Percentiles rank a stretch among this genome's conserved stretches.
Conservation (phyloP, 805 yeast genomes). For the Dipodascus geniculatus region DNA sequence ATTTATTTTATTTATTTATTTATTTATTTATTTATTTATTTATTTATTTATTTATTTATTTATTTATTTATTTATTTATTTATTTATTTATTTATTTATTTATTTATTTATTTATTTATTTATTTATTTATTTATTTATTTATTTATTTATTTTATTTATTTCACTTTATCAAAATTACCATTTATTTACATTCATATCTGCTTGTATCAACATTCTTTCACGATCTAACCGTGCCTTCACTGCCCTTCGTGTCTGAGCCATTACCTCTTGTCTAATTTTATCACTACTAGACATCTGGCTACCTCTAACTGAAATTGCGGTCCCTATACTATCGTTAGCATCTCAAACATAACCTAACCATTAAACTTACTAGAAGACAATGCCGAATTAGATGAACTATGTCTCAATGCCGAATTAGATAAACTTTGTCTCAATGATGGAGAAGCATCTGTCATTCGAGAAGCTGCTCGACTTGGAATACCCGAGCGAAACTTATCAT, state of each 20-base stretch:
- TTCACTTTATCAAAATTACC: no score
- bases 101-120: not conserved
- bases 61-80: not conserved
- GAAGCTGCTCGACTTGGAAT: not conserved
- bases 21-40: not conserved
- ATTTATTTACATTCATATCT: not conserved
- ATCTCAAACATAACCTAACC: no score
- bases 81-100: constrained; percentile 1
- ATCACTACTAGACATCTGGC: not conserved
- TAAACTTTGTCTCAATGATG: no score
- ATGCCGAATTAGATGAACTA: not conserved
- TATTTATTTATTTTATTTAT: not conserved
- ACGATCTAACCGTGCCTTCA: constrained; percentile 13
- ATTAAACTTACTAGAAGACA: not conserved
- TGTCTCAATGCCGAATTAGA: not conserved
- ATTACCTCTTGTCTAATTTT: constrained; percentile 11
- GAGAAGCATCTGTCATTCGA: not conserved
- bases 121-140: constrained; percentile 3
- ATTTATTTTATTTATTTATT: no score
- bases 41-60: constrained; percentile 2
- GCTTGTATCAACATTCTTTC: constrained; percentile 9
- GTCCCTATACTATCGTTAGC: not conserved
- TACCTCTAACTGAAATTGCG: not conserved
- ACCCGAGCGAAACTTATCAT: not conserved
- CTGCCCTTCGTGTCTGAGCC: constrained; percentile 19